A percentile compares a stretch with the other conserved stretches of the same genome.
Evolutionary conservation across 495 filamentous ascomycete genomes (phyloP).

Genomic region (Lasiosphaeria hispida): DNA sequence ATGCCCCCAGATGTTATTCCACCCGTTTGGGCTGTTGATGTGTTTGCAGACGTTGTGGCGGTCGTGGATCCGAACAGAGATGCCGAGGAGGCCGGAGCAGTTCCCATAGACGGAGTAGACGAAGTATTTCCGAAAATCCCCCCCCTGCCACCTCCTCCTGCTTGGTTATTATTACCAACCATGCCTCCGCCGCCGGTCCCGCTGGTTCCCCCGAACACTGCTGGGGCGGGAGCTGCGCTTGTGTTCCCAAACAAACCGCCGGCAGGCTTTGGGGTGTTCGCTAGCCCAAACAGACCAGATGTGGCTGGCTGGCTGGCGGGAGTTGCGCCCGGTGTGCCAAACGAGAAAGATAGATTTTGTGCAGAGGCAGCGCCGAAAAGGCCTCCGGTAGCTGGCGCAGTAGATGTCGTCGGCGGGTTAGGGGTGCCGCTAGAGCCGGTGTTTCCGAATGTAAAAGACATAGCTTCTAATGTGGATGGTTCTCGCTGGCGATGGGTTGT

Average conservation of each 20-base stretch:
- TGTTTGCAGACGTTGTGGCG: neutral
- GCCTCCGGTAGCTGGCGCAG: conserved; percentile 38
- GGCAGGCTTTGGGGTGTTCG: conserved; percentile 10
- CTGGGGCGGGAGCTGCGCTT: conserved; percentile 14
- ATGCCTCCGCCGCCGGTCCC: neutral
- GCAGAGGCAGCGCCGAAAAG: conserved; percentile 35
- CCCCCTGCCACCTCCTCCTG: neutral
- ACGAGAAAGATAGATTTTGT: conserved; percentile 33
- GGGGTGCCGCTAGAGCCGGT: conserved; percentile 38
- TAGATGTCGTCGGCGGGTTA: conserved; percentile 35
- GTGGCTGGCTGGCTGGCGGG: conserved; percentile 27
- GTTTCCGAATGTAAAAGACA: neutral
- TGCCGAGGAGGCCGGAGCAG: neutral
- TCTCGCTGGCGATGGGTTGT: too few species aligned
- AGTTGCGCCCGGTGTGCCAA: conserved; percentile 31
- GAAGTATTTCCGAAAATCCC: neutral
- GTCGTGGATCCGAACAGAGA: neutral
- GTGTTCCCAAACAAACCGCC: conserved; percentile 27
- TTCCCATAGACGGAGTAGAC: neutral
- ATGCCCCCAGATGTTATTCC: conserved; percentile 3
- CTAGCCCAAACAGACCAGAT: conserved; percentile 38
- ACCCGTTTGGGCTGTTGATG: neutral
- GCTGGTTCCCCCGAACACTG: neutral
- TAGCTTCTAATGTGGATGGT: neutral
- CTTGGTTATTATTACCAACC: conserved; percentile 37